phyloP scores from a whole-genome alignment of 1,284 basidiomycete species.

The Ceratobasidium sp. region DNA sequence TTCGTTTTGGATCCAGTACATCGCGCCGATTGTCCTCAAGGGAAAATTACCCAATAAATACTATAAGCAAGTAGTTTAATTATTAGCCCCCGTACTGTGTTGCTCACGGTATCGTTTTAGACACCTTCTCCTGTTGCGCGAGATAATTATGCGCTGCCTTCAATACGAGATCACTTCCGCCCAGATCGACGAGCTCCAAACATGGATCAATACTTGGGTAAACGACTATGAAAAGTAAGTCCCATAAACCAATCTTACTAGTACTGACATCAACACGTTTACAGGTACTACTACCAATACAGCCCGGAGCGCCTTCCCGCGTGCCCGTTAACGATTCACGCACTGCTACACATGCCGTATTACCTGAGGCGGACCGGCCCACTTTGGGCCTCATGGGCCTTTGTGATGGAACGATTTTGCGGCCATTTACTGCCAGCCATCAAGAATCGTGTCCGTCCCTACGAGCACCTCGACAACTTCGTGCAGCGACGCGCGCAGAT shows the following conservation, averaged over 20 bases:
- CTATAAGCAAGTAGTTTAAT: constrained; percentile 48
- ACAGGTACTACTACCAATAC: constrained; percentile 61
- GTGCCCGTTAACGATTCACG: constrained; percentile 61
- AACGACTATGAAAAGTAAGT: constrained; percentile 56
- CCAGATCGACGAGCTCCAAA: constrained; percentile 51
- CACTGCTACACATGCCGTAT: constrained; percentile 59
- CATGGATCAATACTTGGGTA: constrained; percentile 53
- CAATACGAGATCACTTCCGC: constrained; percentile 49
- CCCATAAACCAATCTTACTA: not conserved
- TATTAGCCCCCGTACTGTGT: constrained; percentile 33
- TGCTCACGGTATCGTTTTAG: not conserved
- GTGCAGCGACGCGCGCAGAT: constrained; percentile 15
- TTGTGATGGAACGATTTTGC: constrained; percentile 19
- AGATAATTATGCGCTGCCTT: constrained; percentile 52
- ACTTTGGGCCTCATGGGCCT: constrained; percentile 14
- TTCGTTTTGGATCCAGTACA: constrained; percentile 2
- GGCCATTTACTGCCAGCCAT: constrained; percentile 12
- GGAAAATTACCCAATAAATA: not conserved
- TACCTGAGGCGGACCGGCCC: constrained; percentile 55
- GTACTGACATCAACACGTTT: not conserved
- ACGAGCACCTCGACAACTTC: constrained; percentile 13
- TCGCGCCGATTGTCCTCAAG: not conserved
- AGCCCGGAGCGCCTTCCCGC: constrained; percentile 54
- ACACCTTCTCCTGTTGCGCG: constrained; percentile 5
- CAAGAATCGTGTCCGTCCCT: constrained; percentile 5